Evolutionary conservation across 1,284 basidiomycete species (phyloP), one percentile per base, ranked within the genome.

Genomic region (Tranzscheliella williamsii): DNA sequence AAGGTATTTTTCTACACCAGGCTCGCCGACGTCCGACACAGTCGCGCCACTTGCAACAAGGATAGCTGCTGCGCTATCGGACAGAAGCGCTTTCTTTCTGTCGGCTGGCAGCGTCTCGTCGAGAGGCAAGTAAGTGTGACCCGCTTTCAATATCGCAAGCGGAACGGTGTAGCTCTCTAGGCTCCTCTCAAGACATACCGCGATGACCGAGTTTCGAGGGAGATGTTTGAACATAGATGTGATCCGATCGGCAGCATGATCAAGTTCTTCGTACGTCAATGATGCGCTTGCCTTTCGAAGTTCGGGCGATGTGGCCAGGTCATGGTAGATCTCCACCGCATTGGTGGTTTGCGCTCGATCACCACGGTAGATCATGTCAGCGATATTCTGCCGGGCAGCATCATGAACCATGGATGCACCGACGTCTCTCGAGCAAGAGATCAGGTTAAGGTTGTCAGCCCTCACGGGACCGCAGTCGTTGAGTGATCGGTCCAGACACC

Each of bases 101-200:
- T 70, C 67, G 8, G 36, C 20, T 0, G 78, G 76, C 17, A 78
- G 62, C 23, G 73, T 68, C 31, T 63, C 66, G 42, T 77, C 76
- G 17, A 79, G 66, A 4, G 78, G 76, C 15, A 79, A 38, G 38
- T 78, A 79, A 9, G 64, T 42, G 15, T 61, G 58, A 1, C 75
- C 67, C 9, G 67, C 56, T 27, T 53, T 63, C 20, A 75, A 46
- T 31, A 75, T 57, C 5, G 49, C 73, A 2, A 73, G 38, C 1
- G 73, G 60, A 1, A 38, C 49, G 11, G 66, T 42, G 40, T 76
- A 76, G 30, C 72, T 68, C n/a, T 58, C 56, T 2, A 63, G 23
- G 35, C 58, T 61, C 21, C 73, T 66, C 27, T 49, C 36, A 7
- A 76, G 45, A 20, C 54, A 60, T 11, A 76, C 70, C 2, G 57